Conservation (phyloP, 2,329 filamentous ascomycete species). For the Colletotrichum godetiae region DNA sequence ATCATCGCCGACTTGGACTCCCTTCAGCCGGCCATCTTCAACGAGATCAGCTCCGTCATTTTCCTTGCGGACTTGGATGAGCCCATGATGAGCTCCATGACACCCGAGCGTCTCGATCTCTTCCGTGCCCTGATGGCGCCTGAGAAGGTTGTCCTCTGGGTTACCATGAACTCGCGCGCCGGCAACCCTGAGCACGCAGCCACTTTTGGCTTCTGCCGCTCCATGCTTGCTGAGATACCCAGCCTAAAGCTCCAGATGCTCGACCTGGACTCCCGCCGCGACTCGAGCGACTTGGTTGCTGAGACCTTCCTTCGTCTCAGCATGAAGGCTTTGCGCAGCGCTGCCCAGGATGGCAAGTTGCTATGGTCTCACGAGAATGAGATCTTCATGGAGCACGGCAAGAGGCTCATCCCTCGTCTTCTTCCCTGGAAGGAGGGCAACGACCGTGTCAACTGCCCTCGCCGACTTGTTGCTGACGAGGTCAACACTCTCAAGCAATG, state of each 20-base stretch:
- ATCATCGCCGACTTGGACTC: slow-evolving; percentile 41
- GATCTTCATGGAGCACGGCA: slow-evolving; percentile 49
- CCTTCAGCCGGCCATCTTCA: slow-evolving; percentile 22
- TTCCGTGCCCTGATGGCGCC: slow-evolving; percentile 37
- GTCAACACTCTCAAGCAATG: slow-evolving; percentile 47
- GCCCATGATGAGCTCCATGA: slow-evolving; percentile 46
- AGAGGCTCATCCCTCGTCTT: slow-evolving; percentile 50
- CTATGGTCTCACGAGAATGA: slow-evolving; percentile 33
- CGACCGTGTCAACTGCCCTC: slow-evolving; percentile 50
- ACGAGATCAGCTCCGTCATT: slow-evolving; percentile 34
- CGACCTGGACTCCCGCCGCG: slow-evolving; percentile 28
- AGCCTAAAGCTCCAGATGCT: slow-evolving; percentile 37
- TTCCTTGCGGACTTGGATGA: slow-evolving; percentile 36
- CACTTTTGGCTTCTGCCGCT: slow-evolving; percentile 31
- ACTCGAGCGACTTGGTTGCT: background rate
- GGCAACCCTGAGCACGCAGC: slow-evolving; percentile 39
- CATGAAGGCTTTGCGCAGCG: slow-evolving; percentile 5
- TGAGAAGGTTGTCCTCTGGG: slow-evolving; percentile 39
- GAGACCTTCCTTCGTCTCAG: slow-evolving; percentile 31
- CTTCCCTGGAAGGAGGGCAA: slow-evolving; percentile 52
- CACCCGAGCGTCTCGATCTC: slow-evolving; percentile 39
- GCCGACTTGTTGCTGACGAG: slow-evolving; percentile 46
- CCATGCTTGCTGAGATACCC: slow-evolving; percentile 33
- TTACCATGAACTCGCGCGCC: slow-evolving; percentile 37
- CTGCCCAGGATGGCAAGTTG: slow-evolving; percentile 15